Conservation (phyloP, 2,329 filamentous ascomycete species). For the Hymenoscyphus fraxineus region DNA sequence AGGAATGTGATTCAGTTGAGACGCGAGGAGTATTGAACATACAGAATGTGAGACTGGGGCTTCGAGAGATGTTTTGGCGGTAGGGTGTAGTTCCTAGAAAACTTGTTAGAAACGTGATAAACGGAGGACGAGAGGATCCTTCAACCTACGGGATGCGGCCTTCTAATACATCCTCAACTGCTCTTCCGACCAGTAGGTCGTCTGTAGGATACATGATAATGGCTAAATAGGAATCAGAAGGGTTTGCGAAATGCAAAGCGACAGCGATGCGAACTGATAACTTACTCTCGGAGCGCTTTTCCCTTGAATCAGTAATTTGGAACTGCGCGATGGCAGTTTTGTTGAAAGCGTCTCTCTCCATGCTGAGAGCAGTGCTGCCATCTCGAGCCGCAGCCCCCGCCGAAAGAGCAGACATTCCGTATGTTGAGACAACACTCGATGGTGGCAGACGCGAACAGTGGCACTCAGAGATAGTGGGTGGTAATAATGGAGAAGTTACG, state of each 20-base stretch:
- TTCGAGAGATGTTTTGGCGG: slow-evolving; percentile 44
- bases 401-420: not conserved
- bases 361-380: not conserved
- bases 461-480: not conserved
- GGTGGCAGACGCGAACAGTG: not conserved
- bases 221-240: not conserved
- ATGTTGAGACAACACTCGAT: not conserved
- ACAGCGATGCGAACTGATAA: not conserved
- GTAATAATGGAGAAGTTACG: not conserved
- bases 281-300: not conserved
- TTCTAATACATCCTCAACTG: not conserved
- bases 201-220: not conserved
- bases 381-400: not conserved
- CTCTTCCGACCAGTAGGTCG: not conserved
- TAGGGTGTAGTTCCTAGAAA: slow-evolving; percentile 33
- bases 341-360: not conserved
- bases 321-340: not conserved
- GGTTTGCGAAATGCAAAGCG: too few relatives aligned
- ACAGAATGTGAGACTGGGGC: slow-evolving; percentile 39
- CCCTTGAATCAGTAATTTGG: not conserved
- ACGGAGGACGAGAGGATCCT: not conserved
- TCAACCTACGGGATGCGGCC: not conserved
- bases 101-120: not conserved
- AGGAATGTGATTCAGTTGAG: not conserved
- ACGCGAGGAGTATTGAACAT: not conserved